A percentile compares a stretch with the other conserved stretches of the same genome.
Conservation (phyloP, 768 basidiomycete genomes). For the Podaxis sp. region DNA sequence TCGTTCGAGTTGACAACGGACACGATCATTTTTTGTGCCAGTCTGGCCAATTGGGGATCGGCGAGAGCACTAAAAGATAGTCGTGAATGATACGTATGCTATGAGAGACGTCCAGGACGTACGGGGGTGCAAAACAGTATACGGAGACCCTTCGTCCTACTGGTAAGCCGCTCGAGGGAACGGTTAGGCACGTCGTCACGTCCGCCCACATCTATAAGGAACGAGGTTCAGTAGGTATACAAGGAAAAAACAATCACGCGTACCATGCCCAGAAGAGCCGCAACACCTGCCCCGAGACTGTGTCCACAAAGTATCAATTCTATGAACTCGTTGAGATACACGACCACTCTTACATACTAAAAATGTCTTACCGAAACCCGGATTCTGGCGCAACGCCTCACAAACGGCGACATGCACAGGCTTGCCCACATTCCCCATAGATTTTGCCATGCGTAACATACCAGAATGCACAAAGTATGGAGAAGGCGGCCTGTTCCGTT, state of each 20-base stretch:
- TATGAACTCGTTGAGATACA: conserved; percentile 18
- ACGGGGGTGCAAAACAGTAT: conserved; percentile 82
- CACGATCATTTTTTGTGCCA: conserved; percentile 60
- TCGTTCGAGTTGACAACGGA: conserved; percentile 85
- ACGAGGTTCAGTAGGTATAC: neutral
- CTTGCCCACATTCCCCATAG: conserved; percentile 73
- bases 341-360: neutral
- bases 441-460: conserved; percentile 73
- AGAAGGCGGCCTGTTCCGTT: conserved; percentile 12
- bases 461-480: conserved; percentile 73
- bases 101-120: conserved; percentile 21
- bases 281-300: conserved; percentile 81
- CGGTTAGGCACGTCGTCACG: conserved; percentile 67
- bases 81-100: neutral
- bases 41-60: conserved; percentile 53
- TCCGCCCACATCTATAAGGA: conserved; percentile 78
- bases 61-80: conserved; percentile 46
- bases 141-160: conserved; percentile 61
- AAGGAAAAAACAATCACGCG: conserved; percentile 18
- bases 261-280: conserved; percentile 68
- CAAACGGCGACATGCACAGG: conserved; percentile 74
- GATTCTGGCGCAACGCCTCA: conserved; percentile 64
- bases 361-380: conserved; percentile 58
- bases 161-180: conserved; percentile 66
- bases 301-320: conserved; percentile 79